Evolutionary conservation across 169 alveolate species (phyloP).

Genomic region (Theileria orientalis): DNA sequence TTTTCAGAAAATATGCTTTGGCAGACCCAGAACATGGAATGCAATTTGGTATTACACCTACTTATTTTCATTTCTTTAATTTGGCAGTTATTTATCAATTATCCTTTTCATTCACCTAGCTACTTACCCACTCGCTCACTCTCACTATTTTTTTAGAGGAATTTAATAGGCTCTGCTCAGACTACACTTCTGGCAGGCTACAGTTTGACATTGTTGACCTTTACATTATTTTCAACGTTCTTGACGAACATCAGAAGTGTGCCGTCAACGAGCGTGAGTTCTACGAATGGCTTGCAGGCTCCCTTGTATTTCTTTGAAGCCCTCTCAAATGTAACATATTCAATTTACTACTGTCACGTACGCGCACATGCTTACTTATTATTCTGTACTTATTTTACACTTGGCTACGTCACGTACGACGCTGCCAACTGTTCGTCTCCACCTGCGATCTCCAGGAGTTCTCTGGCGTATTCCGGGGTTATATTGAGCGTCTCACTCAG

Average conservation of each 20-base stretch:
- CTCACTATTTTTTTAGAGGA: conserved; percentile 66
- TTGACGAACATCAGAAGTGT: conserved; percentile 87
- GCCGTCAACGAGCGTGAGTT: conserved; percentile 89
- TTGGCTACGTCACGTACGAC: not conserved
- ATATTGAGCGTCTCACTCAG: conserved; percentile 40
- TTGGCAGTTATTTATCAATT: too few species aligned
- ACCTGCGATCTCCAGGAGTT: conserved; percentile 27
- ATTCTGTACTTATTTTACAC: conserved; percentile 18
- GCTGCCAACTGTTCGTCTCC: conserved; percentile 59
- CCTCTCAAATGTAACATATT: not conserved
- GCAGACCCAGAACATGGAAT: conserved; percentile 89
- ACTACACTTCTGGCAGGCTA: conserved; percentile 82
- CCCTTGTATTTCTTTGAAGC: conserved; percentile 49
- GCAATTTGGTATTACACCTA: conserved; percentile 82
- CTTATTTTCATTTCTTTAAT: too few species aligned
- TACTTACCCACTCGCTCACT: not conserved
- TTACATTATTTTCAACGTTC: conserved; percentile 83
- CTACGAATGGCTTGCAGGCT: conserved; percentile 85
- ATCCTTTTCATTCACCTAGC: too few species aligned
- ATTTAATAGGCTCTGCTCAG: conserved; percentile 87
- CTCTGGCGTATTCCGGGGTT: conserved; percentile 30
- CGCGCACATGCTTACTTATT: not conserved
- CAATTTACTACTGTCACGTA: not conserved
- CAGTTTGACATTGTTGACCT: conserved; percentile 86
- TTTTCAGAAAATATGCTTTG: conserved; percentile 83